phyloP scores from a whole-genome alignment of 495 filamentous ascomycete species.

The Daldinia decipiens region DNA sequence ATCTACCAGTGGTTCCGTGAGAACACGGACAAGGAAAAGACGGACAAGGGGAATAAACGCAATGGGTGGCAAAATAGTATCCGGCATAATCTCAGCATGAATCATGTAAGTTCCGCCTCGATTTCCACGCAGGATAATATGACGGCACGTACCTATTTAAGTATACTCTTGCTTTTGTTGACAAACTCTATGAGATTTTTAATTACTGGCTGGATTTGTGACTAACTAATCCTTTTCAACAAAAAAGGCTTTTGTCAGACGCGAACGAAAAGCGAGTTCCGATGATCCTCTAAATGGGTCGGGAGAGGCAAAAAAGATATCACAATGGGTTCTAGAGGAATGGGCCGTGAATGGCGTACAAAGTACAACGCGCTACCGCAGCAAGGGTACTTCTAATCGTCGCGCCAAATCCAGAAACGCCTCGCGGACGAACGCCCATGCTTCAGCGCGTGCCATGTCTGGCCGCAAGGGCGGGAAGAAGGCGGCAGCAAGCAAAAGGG shows the following conservation, averaged over 20 bases:
- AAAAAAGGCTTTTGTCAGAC: conserved; percentile 56
- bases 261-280: conserved; percentile 45
- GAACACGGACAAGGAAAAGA: conserved; percentile 74
- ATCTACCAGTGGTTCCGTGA: conserved; percentile 91
- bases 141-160: background rate
- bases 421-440: conserved; percentile 2
- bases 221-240: conserved; percentile 18
- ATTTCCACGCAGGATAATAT: conserved; percentile 10
- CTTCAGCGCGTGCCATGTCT: conserved; percentile 29
- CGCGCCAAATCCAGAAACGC: conserved; percentile 4
- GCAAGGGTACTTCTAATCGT: conserved; percentile 48
- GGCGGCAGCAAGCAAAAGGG: conserved; percentile 25
- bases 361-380: conserved; percentile 60
- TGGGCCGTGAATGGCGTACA: conserved; percentile 57
- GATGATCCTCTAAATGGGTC: conserved; percentile 21
- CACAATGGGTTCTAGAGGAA: conserved; percentile 56
- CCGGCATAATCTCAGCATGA: conserved; percentile 97
- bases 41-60: conserved; percentile 62
- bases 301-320: conserved; percentile 49
- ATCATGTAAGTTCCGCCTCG: conserved; percentile 70
- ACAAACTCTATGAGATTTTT: background rate
- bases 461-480: conserved; percentile 38
- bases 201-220: conserved; percentile 1
- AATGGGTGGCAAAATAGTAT: conserved; percentile 96
- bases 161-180: background rate